Evolutionary conservation across 225 moss, liverwort and hornwort species (phyloP).

Genomic region (Polytrichum formosum): DNA sequence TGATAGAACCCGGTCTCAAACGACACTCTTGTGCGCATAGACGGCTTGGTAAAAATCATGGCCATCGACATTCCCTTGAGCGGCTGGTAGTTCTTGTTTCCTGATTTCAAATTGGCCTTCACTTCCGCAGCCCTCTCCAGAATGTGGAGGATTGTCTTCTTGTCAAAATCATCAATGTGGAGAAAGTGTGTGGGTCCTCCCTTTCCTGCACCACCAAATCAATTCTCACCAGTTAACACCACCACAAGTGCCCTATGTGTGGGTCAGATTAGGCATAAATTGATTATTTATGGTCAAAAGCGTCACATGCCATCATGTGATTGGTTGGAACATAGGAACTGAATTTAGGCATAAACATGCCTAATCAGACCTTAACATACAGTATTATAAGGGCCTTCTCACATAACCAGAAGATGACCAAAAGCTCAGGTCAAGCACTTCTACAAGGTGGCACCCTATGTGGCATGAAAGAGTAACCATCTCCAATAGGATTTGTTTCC

Average conservation of each 20-base stretch:
- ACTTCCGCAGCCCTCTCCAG: slow-evolving; percentile 74
- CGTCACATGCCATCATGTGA: too few species aligned
- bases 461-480: too few species aligned
- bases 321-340: too few species aligned
- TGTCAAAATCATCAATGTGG: slow-evolving; percentile 94
- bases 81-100: slow-evolving; percentile 78
- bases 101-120: slow-evolving; percentile 78
- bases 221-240: not conserved
- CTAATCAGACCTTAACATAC: too few species aligned
- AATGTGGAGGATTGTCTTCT: slow-evolving; percentile 61
- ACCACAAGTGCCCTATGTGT: not conserved
- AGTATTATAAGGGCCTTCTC: too few species aligned
- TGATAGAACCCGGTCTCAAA: slow-evolving; percentile 94
- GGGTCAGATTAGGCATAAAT: too few species aligned
- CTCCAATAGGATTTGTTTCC: too few species aligned
- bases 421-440: too few species aligned
- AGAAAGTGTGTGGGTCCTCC: slow-evolving; percentile 66
- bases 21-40: slow-evolving; percentile 93
- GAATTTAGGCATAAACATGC: too few species aligned
- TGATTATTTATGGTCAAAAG: too few species aligned
- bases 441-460: too few species aligned
- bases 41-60: slow-evolving; percentile 97
- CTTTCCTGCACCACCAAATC: slow-evolving; percentile 36
- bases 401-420: too few species aligned
- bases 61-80: slow-evolving; percentile 88